Evolutionary conservation across 306 rosid species (phyloP).

Genomic region (Fragaria iinumae): DNA sequence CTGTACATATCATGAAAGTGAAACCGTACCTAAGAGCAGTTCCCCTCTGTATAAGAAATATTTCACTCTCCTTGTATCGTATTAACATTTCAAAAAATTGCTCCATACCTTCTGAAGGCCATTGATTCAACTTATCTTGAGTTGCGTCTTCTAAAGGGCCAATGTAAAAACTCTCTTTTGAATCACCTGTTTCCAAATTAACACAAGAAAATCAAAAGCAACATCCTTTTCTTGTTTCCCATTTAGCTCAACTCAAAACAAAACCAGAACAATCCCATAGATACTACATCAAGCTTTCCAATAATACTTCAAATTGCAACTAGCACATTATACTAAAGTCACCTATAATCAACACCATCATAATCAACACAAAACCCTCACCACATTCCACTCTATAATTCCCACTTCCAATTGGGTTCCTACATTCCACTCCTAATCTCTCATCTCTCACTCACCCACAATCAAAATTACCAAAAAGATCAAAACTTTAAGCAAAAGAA

Average conservation of each 20-base stretch:
- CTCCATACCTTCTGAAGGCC: slow-evolving; percentile 72
- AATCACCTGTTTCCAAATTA: slow-evolving; percentile 53
- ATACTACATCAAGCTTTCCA: not conserved
- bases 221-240: not conserved
- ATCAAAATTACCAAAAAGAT: not conserved
- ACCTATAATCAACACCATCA: not conserved
- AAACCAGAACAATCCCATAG: not conserved
- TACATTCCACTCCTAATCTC: not conserved
- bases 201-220: slow-evolving; percentile 1
- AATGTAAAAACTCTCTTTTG: slow-evolving; percentile 67
- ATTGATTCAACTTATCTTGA: slow-evolving; percentile 52
- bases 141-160: slow-evolving; percentile 56
- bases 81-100: not conserved
- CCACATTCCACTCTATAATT: not conserved
- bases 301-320: not conserved
- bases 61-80: not conserved
- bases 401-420: not conserved
- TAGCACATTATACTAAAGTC: not conserved
- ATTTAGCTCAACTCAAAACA: slow-evolving; percentile 2
- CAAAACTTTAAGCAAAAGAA: not conserved
- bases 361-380: not conserved
- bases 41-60: not conserved
- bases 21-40: not conserved
- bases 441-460: not conserved
- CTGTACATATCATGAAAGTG: slow-evolving; percentile 42